Base-by-base conservation (phyloP, 2,329 filamentous ascomycete genomes). In the Corinectria fuckeliana region DNA sequence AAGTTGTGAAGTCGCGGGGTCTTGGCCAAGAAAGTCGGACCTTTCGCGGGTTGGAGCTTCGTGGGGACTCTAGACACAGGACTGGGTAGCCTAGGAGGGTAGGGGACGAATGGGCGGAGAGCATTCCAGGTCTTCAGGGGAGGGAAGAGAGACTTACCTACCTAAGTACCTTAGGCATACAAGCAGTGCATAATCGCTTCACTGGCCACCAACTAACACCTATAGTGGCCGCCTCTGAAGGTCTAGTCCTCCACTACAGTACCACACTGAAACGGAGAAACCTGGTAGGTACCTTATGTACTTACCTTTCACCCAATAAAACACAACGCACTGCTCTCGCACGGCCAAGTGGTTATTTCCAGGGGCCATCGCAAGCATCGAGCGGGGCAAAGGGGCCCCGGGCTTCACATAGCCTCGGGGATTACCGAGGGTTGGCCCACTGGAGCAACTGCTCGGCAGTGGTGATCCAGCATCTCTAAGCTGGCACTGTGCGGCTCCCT, bases 1-100 rank as follows among this genome's bases (percentile, higher is more conserved):
- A 71, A 70, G 69, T 71, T 70, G 62, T 65, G 60, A 70, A 58
- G 67, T 60, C 69, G 69, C 69, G 69, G 69, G 69, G 69, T 70
- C 65, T 60, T 54, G 57, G 58, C 67, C 65, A 70, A 70, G 63
- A 70, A 63, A 64, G 64, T 69, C 61, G 68, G 66, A 70, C 68
- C 68, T 69, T 70, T 70, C 63, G 68, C 58, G 61, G 61, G 34
- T 70, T 69, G 63, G 68, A 69, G 68, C 66, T 70, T 69, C 66
- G 68, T 69, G 63, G 68, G 63, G 68, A 70, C 52, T 44, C 30
- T 23, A 23, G 51, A 58, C 42, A 45, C 25, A 45, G 20, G 41
- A 45, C 42, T 28, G 28, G 44, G 26, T n/a, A 30, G n/a, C 45
- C 26, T 25, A 28, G 56, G 41, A 18, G 10, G 20, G 49, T 26